Conservation (phyloP, 345 rosid genomes). For the Passiflora organensis region DNA sequence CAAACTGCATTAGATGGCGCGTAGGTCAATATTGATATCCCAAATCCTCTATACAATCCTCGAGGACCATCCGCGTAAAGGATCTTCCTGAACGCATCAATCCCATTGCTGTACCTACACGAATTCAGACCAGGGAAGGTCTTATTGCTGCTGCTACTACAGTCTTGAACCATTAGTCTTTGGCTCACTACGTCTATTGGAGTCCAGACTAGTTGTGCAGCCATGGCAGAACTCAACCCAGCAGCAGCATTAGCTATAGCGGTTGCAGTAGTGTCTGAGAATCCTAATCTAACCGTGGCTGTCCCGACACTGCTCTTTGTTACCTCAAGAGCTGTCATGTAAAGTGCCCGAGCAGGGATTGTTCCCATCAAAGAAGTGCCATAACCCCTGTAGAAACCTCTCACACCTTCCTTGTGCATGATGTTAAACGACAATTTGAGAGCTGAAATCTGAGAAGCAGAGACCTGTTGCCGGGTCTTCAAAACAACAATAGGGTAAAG, state of each 20-base stretch:
- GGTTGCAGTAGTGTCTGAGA: conserved; percentile 55
- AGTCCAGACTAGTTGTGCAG: conserved; percentile 89
- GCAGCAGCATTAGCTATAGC: conserved; percentile 80
- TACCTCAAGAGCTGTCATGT: conserved; percentile 83
- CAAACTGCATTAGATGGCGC: conserved; percentile 96
- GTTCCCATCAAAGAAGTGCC: conserved; percentile 92
- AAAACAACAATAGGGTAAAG: conserved; percentile 81
- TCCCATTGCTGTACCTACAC: conserved; percentile 54
- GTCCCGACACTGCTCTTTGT: conserved; percentile 75
- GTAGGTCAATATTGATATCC: conserved; percentile 84
- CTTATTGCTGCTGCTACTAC: conserved; percentile 22
- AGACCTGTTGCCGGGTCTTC: conserved; percentile 87
- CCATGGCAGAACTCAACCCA: conserved; percentile 81
- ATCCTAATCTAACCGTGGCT: conserved; percentile 67
- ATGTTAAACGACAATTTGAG: conserved; percentile 55
- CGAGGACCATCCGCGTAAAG: conserved; percentile 62
- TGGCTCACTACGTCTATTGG: conserved; percentile 91
- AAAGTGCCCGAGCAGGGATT: conserved; percentile 86
- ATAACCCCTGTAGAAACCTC: conserved; percentile 78
- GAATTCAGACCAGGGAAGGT: conserved; percentile 28
- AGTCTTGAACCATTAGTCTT: conserved; percentile 85
- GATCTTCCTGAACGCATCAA: conserved; percentile 80
- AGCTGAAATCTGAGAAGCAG: conserved; percentile 45
- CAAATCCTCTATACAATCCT: conserved; percentile 91
- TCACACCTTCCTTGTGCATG: conserved; percentile 60